Percentiles rank a stretch among this genome's conserved stretches.
These are phyloP conservation scores for Marasmius oreades DNA, from an alignment of 1,284 basidiomycete species.

Conservation along the genomic window DNA sequence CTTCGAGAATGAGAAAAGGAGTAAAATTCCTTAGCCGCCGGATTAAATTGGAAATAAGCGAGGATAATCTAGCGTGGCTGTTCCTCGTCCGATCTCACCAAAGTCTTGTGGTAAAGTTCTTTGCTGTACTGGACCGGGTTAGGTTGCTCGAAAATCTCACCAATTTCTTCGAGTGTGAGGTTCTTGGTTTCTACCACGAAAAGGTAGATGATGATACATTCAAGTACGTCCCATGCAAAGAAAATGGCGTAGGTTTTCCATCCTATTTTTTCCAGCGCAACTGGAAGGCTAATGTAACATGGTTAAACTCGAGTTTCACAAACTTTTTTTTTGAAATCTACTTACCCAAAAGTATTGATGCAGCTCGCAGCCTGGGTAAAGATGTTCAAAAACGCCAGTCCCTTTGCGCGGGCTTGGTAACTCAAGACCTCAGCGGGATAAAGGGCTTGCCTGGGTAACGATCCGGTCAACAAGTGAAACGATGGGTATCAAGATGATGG, in stretches of 20 bases:
- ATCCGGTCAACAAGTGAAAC: slow-evolving; percentile 8
- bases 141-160: slow-evolving; percentile 44
- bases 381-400: slow-evolving; percentile 37
- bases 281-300: slow-evolving; percentile 32
- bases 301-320: too few relatives aligned
- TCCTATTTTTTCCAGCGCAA: slow-evolving; percentile 37
- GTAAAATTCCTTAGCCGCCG: too few relatives aligned
- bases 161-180: slow-evolving; percentile 51
- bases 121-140: slow-evolving; percentile 42
- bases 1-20: too few relatives aligned
- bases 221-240: slow-evolving; percentile 50
- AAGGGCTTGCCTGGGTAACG: slow-evolving; percentile 40
- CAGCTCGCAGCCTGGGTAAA: slow-evolving; percentile 32
- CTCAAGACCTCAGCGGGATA: slow-evolving; percentile 53
- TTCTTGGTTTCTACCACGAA: slow-evolving; percentile 43
- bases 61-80: slow-evolving; percentile 2
- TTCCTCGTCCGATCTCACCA: slow-evolving; percentile 16
- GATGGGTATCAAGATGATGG: background rate
- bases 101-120: slow-evolving; percentile 19
- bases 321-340: too few relatives aligned
- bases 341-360: slow-evolving; percentile 47
- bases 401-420: slow-evolving; percentile 51
- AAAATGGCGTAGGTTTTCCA: slow-evolving; percentile 57
- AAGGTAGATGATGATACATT: slow-evolving; percentile 49
- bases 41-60: too few relatives aligned